A percentile compares a stretch with the other conserved stretches of the same genome.
These are phyloP conservation scores for Leccinum disarticulatum DNA, from an alignment of 768 basidiomycete species.

Conservation along the genomic window DNA sequence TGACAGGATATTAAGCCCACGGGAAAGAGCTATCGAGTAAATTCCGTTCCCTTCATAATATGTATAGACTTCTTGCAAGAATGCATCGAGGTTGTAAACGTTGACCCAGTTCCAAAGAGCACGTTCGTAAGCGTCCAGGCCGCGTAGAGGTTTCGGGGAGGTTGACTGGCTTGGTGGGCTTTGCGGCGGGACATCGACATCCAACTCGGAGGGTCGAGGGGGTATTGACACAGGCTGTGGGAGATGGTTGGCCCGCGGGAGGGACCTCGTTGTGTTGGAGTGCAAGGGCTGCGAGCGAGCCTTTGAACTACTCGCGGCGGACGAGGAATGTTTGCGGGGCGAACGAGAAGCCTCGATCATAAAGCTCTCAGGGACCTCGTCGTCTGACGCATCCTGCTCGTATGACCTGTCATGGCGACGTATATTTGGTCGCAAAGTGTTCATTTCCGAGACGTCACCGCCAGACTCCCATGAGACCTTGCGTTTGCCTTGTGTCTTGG, in stretches of 20 bases:
- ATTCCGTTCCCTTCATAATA: slow-evolving; percentile 98
- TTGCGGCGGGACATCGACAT: slow-evolving; percentile 36
- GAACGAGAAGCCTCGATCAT: slow-evolving; percentile 68
- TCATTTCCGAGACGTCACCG: slow-evolving; percentile 53
- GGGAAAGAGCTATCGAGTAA: slow-evolving; percentile 88
- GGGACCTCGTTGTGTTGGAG: slow-evolving; percentile 45
- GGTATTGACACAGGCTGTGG: slow-evolving; percentile 49
- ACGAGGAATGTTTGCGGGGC: slow-evolving; percentile 39
- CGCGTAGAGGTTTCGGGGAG: slow-evolving; percentile 53
- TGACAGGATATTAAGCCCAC: slow-evolving; percentile 92
- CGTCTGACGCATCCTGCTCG: slow-evolving; percentile 67
- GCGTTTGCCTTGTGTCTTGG: slow-evolving; percentile 47
- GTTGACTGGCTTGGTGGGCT: slow-evolving; percentile 21
- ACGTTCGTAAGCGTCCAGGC: slow-evolving; percentile 81
- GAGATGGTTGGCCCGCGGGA: slow-evolving; percentile 38
- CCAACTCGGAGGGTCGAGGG: slow-evolving; percentile 65
- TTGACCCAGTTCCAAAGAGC: slow-evolving; percentile 99
- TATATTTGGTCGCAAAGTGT: slow-evolving; percentile 66
- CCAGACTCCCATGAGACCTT: slow-evolving; percentile 60
- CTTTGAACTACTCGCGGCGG: slow-evolving; percentile 25
- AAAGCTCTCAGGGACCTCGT: slow-evolving; percentile 83
- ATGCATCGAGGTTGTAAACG: slow-evolving; percentile 94
- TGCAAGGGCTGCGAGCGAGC: slow-evolving; percentile 52
- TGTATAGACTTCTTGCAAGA: slow-evolving; percentile 90
- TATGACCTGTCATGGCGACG: slow-evolving; percentile 63